Evolutionary conservation across 176 grass and related monocot species (phyloP).

Genomic region (Aegilops longissima): DNA sequence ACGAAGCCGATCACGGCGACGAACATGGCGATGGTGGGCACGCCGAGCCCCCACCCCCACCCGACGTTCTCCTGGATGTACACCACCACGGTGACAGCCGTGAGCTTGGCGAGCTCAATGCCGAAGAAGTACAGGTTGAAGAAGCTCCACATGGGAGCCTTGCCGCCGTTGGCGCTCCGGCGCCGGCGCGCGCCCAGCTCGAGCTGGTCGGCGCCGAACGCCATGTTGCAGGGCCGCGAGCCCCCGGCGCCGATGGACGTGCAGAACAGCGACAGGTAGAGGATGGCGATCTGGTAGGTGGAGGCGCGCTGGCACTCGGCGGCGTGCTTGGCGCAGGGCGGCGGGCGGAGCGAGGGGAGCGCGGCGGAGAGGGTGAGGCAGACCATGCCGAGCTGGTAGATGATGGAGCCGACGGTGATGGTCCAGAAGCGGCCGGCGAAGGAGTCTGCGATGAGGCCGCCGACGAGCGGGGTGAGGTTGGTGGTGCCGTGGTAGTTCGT

Average conservation of each 20-base stretch:
- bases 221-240: constrained; percentile 69
- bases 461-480: constrained; percentile 70
- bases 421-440: constrained; percentile 86
- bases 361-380: constrained; percentile 64
- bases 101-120: constrained; percentile 49
- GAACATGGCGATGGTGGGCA: constrained; percentile 63
- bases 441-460: constrained; percentile 77
- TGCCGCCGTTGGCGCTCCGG: constrained; percentile 1
- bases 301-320: constrained; percentile 52
- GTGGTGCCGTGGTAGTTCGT: constrained; percentile 64
- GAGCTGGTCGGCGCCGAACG: constrained; percentile 83
- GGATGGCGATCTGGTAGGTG: constrained; percentile 45
- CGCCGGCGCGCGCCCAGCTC: constrained; percentile 31
- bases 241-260: constrained; percentile 70
- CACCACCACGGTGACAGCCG: constrained; percentile 52
- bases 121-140: constrained; percentile 76
- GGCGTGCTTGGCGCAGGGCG: constrained; percentile 23
- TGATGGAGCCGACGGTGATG: constrained; percentile 61
- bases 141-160: constrained; percentile 46
- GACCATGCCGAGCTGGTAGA: constrained; percentile 89
- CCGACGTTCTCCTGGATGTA: constrained; percentile 70
- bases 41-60: constrained; percentile 67
- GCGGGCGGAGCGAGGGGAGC: constrained; percentile 60
- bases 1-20: constrained; percentile 54
- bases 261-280: constrained; percentile 67